These are phyloP conservation scores for Panicum miliaceum DNA, from an alignment of 176 grass and related monocot species.

Conservation along the genomic window DNA sequence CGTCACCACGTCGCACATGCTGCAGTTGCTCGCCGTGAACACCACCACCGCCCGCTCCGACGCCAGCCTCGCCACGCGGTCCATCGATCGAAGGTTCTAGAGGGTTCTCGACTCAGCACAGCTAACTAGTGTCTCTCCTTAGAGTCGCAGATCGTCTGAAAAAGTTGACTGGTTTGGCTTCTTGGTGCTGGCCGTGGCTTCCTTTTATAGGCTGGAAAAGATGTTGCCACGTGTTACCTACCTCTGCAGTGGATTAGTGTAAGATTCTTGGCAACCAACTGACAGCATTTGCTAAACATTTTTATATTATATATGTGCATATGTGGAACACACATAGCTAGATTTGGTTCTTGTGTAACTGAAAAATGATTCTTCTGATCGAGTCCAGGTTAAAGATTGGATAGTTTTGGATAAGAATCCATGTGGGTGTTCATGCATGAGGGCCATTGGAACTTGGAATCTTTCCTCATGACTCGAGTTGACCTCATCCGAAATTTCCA, in stretches of 20 bases:
- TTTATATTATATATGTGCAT: not conserved
- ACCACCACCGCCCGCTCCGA: constrained; percentile 72
- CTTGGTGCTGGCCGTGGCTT: not conserved
- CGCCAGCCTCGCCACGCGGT: constrained; percentile 55
- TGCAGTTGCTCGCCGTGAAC: constrained; percentile 64
- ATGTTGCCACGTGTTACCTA: not conserved
- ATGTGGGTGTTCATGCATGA: constrained; percentile 2
- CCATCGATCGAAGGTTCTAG: constrained; percentile 47
- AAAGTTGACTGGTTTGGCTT: not conserved
- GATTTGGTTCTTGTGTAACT: constrained; percentile 23
- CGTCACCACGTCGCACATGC: constrained; percentile 70
- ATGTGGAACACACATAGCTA: not conserved
- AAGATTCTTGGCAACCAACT: constrained; percentile 16
- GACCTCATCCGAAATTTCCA: not conserved
- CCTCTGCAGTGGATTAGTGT: not conserved
- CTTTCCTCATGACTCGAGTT: not conserved
- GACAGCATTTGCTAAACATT: constrained; percentile 10
- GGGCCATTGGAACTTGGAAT: constrained; percentile 42
- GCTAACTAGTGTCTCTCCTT: not conserved
- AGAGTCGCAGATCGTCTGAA: not conserved
- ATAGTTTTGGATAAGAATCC: constrained; percentile 34
- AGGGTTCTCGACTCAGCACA: constrained; percentile 21
- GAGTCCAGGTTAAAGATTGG: not conserved
- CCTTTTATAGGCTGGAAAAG: constrained; percentile 31
- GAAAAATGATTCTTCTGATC: not conserved